Conservation (phyloP, 345 rosid species). For the Kernera saxatilis region DNA sequence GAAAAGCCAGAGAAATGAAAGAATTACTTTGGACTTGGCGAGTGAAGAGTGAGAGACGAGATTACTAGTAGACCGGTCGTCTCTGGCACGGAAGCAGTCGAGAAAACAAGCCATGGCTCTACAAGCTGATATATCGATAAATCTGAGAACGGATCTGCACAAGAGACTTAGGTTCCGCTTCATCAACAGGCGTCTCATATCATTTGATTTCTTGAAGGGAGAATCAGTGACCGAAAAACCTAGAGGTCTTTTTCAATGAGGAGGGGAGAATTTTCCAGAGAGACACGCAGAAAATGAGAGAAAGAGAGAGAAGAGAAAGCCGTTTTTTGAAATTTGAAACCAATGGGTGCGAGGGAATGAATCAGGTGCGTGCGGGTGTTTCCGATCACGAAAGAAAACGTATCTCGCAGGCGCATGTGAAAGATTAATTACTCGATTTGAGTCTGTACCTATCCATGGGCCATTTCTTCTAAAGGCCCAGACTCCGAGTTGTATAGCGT, state of each 20-base stretch:
- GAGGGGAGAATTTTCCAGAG: conserved; percentile 19
- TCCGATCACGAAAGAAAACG: background rate
- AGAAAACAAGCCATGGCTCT: conserved; percentile 81
- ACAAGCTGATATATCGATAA: conserved; percentile 19
- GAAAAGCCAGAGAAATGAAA: background rate
- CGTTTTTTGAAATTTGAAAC: conserved; percentile 25
- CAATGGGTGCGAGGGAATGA: conserved; percentile 16
- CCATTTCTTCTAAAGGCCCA: conserved; percentile 1
- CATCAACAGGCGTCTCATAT: conserved; percentile 45
- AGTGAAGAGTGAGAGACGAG: conserved; percentile 29
- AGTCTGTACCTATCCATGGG: background rate
- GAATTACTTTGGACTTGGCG: conserved; percentile 34
- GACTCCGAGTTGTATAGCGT: background rate
- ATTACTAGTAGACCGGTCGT: conserved; percentile 32
- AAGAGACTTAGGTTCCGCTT: conserved; percentile 30
- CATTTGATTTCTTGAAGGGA: conserved; percentile 15
- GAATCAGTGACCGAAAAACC: background rate
- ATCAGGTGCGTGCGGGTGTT: conserved; percentile 12
- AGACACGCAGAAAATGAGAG: conserved; percentile 14
- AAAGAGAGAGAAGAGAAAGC: background rate
- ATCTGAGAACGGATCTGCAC: conserved; percentile 36
- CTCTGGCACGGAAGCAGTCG: conserved; percentile 59
- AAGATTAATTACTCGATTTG: background rate
- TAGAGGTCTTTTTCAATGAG: background rate
- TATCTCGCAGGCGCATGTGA: background rate